phyloP scores from a whole-genome alignment of 2,329 filamentous ascomycete genomes.

The Cytospora piceae region DNA sequence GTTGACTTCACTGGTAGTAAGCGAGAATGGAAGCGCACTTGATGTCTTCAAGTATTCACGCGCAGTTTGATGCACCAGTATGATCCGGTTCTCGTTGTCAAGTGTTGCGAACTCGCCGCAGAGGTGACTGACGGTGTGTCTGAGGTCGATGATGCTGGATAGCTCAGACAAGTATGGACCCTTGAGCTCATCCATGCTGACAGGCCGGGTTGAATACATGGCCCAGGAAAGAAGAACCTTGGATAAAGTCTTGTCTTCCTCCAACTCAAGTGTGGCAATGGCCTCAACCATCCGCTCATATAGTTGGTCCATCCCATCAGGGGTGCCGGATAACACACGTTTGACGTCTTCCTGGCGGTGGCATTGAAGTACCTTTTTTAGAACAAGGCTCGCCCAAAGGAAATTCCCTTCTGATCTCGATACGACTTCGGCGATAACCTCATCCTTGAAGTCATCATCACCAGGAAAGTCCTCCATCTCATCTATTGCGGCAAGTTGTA shows the following conservation, averaged over 20 bases:
- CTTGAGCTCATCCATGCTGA: conserved; percentile 32
- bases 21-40: conserved; percentile 1
- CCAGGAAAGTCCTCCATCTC: conserved; percentile 31
- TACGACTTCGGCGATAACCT: conserved; percentile 22
- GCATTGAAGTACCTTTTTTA: conserved; percentile 30
- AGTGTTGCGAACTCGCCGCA: conserved; percentile 34
- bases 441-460: conserved; percentile 29
- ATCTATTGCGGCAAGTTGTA: conserved; percentile 27
- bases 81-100: conserved; percentile 28
- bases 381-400: conserved; percentile 32
- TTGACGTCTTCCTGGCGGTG: conserved; percentile 32
- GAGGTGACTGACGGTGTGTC: conserved; percentile 29
- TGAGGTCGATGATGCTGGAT: conserved; percentile 30
- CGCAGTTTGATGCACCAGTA: conserved; percentile 20
- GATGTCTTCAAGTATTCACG: conserved; percentile 5
- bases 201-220: conserved; percentile 30
- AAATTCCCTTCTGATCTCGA: conserved; percentile 33
- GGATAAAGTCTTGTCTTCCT: conserved; percentile 29
- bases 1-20: conserved; percentile 4
- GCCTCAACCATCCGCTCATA: conserved; percentile 33
- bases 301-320: conserved; percentile 33
- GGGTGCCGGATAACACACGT: conserved; percentile 28
- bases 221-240: conserved; percentile 33
- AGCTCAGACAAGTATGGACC: conserved; percentile 23
- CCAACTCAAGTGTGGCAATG: conserved; percentile 11